phyloP scores from a whole-genome alignment of 495 filamentous ascomycete genomes.

The Hypoxylon fuscum region DNA sequence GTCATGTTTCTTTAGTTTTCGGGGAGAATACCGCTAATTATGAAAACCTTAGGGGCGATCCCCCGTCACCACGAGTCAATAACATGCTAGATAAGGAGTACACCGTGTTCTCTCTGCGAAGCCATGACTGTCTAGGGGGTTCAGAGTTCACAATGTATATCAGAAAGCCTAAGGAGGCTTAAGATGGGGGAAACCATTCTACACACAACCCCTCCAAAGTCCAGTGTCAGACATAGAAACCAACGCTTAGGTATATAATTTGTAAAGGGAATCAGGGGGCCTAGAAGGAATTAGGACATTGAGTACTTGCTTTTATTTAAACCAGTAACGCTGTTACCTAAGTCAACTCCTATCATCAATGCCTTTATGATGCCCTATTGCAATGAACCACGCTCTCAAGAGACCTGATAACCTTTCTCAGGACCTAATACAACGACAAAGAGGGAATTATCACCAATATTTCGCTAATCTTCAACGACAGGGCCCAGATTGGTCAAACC shows the following conservation, averaged over 20 bases:
- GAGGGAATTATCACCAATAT: not conserved
- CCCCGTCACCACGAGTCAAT: slow-evolving; percentile 1
- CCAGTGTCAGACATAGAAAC: too few relatives aligned
- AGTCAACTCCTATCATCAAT: not conserved
- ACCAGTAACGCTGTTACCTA: slow-evolving; percentile 4
- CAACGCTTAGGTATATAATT: too few relatives aligned
- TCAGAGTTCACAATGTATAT: slow-evolving; percentile 6
- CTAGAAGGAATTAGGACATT: too few relatives aligned
- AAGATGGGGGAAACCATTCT: too few relatives aligned
- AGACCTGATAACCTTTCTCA: not conserved
- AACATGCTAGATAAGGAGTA: slow-evolving; percentile 25
- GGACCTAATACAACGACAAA: not conserved
- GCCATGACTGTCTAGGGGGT: not conserved
- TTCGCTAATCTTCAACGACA: not conserved
- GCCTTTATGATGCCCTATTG: not conserved
- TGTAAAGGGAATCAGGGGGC: too few relatives aligned
- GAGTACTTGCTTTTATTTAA: too few relatives aligned
- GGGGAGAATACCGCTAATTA: not conserved
- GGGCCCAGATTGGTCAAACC: not conserved
- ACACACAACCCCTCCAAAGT: too few relatives aligned
- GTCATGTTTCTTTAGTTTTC: too few relatives aligned
- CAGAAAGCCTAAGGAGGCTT: slow-evolving; percentile 3
- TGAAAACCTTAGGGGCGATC: not conserved
- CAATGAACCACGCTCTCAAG: not conserved
- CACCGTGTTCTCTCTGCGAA: not conserved